Base-by-base conservation (phyloP, 2,329 filamentous ascomycete species). In the Curvularia lunata region DNA sequence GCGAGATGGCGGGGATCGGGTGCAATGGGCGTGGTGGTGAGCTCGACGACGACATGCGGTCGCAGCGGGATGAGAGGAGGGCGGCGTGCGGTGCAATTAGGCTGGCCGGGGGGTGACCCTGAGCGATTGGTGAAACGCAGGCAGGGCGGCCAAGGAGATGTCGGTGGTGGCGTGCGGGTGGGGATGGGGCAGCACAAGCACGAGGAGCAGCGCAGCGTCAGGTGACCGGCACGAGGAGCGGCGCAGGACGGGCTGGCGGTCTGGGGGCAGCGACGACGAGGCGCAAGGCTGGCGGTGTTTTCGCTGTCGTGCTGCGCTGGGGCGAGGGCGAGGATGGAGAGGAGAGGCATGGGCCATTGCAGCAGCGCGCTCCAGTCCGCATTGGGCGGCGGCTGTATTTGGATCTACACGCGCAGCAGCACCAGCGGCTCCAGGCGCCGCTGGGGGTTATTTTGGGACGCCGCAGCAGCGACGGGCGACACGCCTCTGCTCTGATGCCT, bases 61-160 rank as follows among this genome's bases (percentile, higher is more conserved):
- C 57, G 62, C 55, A 16, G 57, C 49, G 54, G 53, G 41, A 28
- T 42, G 42, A 43, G 37, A 51, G 32, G 50, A 38, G 56, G 37
- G 55, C 46, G 37, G 45, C 40, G 61, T 45, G 55, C 42, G 41
- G 61, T 53, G 56, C 61, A 54, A 52, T 42, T 42, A 64, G 61
- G 62, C n/a, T 47, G 27, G 43, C 43, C 43, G 43, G 43, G 43
- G 43, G 52, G 50, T 54, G 59, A 61, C 63, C 63, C 67, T 69
- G 64, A 62, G 57, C 60, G 52, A 60, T 43, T 62, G 59, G 60
- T 68, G 66, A 68, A 68, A 68, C 69, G 66, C 69, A 43, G 59
- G 52, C 62, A 63, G 63, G 64, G 61, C 60, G 60, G 58, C 59
- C 46, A 56, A 37, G 23, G 54, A 45, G 49, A 52, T 34, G 40